Base-by-base conservation (phyloP, 2,329 filamentous ascomycete genomes). In the Acrocalymma vagum region DNA sequence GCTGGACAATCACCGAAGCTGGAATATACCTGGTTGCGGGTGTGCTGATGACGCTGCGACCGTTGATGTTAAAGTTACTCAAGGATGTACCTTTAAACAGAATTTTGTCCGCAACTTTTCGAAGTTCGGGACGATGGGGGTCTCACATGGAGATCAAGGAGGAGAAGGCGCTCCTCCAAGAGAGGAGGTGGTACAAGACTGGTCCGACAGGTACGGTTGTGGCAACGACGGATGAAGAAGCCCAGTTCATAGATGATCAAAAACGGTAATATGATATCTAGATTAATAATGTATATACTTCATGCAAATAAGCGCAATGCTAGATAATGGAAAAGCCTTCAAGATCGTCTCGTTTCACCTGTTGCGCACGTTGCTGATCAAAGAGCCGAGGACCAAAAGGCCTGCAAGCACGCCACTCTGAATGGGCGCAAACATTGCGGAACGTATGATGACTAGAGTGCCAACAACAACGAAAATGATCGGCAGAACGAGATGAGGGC, bases 371-470 rank as follows among this genome's bases (percentile, higher is more conserved):
- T 41, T 48, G 27, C 59, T 58, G 6, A 78, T 74, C 0, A 65
- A 48, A 10, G 78, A 43, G 0, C 82, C 82, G 3, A 79, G 25
- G 1, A 67, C 38, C 74, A 82, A 79, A 2, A 85, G 70, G 0
- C 56, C 72, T 2, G 79, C 58, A n/a, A 85, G 65, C 2, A 83
- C 70, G 1, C 74, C 51, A 0, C 81, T 79, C 38, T 83, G 79
- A 0, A 73, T 49, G 0, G 81, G 82, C 0, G 80, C 81, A 60
- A 85, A 86, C 0, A 78, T 73, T 0, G 82, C 81, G 0, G 82
- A 82, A 9, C 83, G 67, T 1, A 80, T 55, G 1, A 85, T 80
- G 0, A 85, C 80, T 16, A 85, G 79, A 0, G 79, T 80, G 43
- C 82, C 84, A 2, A 85, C 81, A 0, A 81, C 29, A 0, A 78